phyloP scores from a whole-genome alignment of 306 rosid genomes.

The Leucaena leucocephala region DNA sequence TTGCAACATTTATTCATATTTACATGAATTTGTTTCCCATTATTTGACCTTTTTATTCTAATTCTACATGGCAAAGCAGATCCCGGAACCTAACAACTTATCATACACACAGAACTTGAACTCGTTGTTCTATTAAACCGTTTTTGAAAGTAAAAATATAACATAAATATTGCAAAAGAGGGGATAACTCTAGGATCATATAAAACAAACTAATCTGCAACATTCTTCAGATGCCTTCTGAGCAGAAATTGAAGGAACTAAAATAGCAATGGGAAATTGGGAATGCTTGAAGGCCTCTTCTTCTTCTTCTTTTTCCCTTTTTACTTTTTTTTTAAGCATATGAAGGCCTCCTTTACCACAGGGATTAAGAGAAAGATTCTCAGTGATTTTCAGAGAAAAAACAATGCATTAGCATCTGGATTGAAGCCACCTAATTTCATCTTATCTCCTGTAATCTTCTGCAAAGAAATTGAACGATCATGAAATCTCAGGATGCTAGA shows the following conservation, averaged over 20 bases:
- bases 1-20: not conserved
- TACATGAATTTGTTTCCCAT: not conserved
- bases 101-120: not conserved
- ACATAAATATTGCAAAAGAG: not conserved
- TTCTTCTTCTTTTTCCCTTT: too few species aligned
- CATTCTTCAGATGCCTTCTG: conserved; percentile 21
- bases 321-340: conserved; percentile 12
- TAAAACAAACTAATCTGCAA: not conserved
- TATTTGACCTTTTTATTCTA: not conserved
- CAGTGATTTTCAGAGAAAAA: conserved; percentile 48
- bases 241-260: not conserved
- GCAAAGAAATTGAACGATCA: conserved; percentile 33
- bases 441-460: conserved; percentile 45
- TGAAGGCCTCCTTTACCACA: conserved; percentile 24
- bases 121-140: not conserved
- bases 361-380: conserved; percentile 38
- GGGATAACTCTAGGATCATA: not conserved
- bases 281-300: conserved; percentile 19
- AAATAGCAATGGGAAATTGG: not conserved
- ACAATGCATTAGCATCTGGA: conserved; percentile 27
- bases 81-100: not conserved
- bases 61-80: not conserved
- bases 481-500: not conserved
- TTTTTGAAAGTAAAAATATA: not conserved
- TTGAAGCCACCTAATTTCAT: conserved; percentile 41